Base-by-base conservation (phyloP, 768 basidiomycete genomes). In the Exidia glandulosa region DNA sequence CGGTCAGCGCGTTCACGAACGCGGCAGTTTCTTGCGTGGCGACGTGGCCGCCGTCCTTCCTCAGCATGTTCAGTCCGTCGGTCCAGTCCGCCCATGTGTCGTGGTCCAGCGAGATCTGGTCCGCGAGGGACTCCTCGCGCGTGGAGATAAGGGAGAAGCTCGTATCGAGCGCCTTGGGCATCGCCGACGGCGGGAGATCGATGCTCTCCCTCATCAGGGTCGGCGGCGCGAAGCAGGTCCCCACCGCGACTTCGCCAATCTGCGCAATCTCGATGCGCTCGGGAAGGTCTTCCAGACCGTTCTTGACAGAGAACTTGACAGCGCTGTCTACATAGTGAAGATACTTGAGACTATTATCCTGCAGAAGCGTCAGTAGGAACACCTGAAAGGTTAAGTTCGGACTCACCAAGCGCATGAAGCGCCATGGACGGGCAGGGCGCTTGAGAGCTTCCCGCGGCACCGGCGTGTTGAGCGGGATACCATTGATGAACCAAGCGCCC, bases 51-150 rank as follows among this genome's bases (percentile, higher is more conserved):
- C 89, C 84, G 64, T 88, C 89, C 57, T 84, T 76, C 45, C 90
- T 77, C 45, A 94, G 78, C 84, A 94, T 88, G 66, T 90, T 90
- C 70, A 95, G 68, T 3, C 92, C 93, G 70, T 95, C 93, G 2
- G 90, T 90, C 93, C 93, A 95, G 73, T 95, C 93, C 16, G 90
- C 87, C 87, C 89, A 94, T 19, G 86, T 77, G 19, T 85, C 83
- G 57, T 82, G 79, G 70, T 92, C 84, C 31, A 85, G 82, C 2
- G 90, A 88, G 65, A 90, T 84, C 60, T 86, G 81, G 68, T 91
- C 88, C 3, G 87, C 89, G 60, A 91, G 68, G 2, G 86, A 84
- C 23, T 82, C 84, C 65, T 87, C 87, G 65, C 79, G 82, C 6
- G 82, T 77, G 25, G 50, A 58, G 57, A 90, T 70, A 56, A 94